phyloP scores from a whole-genome alignment of 2,329 filamentous ascomycete species.

The Penicillium hesseltinei region DNA sequence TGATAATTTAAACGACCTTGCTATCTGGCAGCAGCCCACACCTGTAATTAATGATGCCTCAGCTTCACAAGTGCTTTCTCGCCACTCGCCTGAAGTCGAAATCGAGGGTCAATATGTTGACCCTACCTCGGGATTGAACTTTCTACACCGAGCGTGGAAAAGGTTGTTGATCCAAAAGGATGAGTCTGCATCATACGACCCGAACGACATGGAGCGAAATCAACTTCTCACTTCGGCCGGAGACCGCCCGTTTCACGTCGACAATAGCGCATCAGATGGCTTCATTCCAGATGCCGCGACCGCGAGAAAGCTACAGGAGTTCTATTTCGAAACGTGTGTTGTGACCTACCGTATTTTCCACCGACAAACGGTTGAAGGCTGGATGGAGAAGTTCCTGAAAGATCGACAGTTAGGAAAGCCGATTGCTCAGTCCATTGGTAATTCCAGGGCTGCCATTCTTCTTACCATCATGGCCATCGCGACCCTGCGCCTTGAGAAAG shows the following conservation, averaged over 20 bases:
- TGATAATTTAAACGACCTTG: background rate
- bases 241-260: constrained; percentile 45
- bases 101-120: constrained; percentile 23
- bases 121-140: constrained; percentile 22
- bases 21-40: background rate
- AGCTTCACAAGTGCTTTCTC: constrained; percentile 7
- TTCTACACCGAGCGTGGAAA: constrained; percentile 22
- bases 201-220: constrained; percentile 4
- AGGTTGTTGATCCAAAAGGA: constrained; percentile 9
- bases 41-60: background rate
- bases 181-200: background rate
- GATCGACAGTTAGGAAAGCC: background rate
- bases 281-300: constrained; percentile 1
- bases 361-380: constrained; percentile 13
- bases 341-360: constrained; percentile 17
- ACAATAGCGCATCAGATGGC: constrained; percentile 36
- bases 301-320: constrained; percentile 3
- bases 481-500: constrained; percentile 42
- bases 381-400: constrained; percentile 10
- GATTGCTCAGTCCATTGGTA: constrained; percentile 42
- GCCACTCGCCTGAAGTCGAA: constrained; percentile 18
- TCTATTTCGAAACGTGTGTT: constrained; percentile 18
- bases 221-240: constrained; percentile 29
- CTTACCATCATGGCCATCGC: constrained; percentile 52
- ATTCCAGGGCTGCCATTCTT: constrained; percentile 47